Percentiles rank a stretch among this genome's conserved stretches.
Evolutionary conservation across 331 rosid genomes (phyloP).

Genomic region (Prunus yedoensis): DNA sequence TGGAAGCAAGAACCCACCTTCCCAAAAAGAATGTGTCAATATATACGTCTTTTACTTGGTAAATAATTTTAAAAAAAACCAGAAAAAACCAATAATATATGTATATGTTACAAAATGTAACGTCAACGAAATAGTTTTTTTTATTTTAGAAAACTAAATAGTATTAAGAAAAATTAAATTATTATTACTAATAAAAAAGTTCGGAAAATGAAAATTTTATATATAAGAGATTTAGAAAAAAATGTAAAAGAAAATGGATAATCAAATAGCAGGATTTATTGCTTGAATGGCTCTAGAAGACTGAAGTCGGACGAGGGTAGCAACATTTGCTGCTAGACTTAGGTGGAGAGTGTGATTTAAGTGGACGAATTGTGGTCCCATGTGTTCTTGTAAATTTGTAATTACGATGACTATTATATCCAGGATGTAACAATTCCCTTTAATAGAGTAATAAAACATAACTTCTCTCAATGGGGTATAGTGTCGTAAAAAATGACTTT

Average conservation of each 20-base stretch:
- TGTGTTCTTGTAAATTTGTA: background rate
- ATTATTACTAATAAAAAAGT: background rate
- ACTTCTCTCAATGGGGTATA: too few species aligned
- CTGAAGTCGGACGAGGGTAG: background rate
- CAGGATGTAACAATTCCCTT: background rate
- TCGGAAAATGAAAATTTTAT: background rate
- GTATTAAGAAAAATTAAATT: too few species aligned
- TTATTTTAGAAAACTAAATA: too few species aligned
- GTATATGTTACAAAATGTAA: too few species aligned
- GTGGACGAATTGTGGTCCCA: background rate
- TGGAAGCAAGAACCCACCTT: slow-evolving; percentile 16
- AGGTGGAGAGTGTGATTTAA: background rate
- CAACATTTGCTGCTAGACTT: background rate
- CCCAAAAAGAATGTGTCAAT: slow-evolving; percentile 1
- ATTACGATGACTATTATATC: too few species aligned
- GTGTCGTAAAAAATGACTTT: too few species aligned
- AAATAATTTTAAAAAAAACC: background rate
- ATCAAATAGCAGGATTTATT: slow-evolving; percentile 27
- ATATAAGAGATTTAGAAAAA: too few species aligned
- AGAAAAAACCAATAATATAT: background rate
- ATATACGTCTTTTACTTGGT: background rate
- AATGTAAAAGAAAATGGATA: background rate
- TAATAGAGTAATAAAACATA: too few species aligned
- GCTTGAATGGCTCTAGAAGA: slow-evolving; percentile 30
- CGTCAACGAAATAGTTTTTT: background rate